A percentile compares a stretch with the other conserved stretches of the same genome.
Evolutionary conservation across 257 asterid genomes (phyloP).

Genomic region (Solanum verrucosum): DNA sequence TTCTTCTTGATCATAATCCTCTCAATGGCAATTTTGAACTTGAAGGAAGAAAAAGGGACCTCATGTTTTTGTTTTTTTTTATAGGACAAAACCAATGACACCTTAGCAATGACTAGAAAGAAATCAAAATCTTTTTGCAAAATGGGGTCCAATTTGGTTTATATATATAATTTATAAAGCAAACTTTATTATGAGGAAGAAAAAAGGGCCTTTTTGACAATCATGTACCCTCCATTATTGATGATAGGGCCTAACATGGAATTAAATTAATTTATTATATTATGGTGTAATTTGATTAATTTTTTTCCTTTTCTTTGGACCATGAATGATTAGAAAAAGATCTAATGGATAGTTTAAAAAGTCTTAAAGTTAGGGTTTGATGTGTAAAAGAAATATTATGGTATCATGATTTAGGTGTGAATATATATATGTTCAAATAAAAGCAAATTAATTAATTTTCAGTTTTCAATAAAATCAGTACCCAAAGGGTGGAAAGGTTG

Average conservation of each 20-base stretch:
- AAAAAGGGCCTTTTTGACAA: slow-evolving; percentile 8
- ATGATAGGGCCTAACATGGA: not conserved
- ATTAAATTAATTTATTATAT: not conserved
- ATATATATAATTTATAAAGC: not conserved
- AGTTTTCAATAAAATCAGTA: not conserved
- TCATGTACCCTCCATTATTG: slow-evolving; percentile 2
- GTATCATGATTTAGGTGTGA: slow-evolving; percentile 5
- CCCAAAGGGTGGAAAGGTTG: not conserved
- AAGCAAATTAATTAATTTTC: not conserved
- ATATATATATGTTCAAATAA: not conserved
- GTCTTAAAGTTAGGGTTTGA: not conserved
- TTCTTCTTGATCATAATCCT: slow-evolving; percentile 31
- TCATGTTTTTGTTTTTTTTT: not conserved
- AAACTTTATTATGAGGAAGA: not conserved
- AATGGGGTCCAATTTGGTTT: not conserved
- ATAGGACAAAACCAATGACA: not conserved
- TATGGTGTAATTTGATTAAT: not conserved
- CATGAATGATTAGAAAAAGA: slow-evolving; percentile 1
- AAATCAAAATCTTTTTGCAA: not conserved
- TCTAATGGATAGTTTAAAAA: not conserved
- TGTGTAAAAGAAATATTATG: slow-evolving; percentile 11
- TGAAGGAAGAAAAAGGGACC: not conserved
- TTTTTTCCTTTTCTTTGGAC: not conserved
- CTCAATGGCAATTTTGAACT: slow-evolving; percentile 29
- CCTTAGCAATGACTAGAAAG: not conserved